Percentiles rank a stretch among this genome's conserved stretches.
phyloP scores from a whole-genome alignment of 352 stramenopile species.

The Aphanomyces invadans region DNA sequence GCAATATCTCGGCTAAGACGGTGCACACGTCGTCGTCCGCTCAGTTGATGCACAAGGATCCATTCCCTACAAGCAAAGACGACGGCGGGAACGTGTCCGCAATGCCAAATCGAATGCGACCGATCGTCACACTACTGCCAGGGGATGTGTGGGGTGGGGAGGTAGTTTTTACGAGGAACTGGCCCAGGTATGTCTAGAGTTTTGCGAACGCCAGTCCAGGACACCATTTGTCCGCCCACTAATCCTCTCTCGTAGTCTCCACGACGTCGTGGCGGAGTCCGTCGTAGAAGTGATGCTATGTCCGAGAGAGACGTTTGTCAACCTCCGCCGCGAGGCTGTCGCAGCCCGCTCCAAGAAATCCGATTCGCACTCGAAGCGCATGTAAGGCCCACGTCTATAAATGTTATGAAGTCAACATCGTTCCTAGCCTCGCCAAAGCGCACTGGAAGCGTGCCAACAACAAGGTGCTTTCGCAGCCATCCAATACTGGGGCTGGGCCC shows the following conservation, averaged over 20 bases:
- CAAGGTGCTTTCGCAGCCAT: no score
- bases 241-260: not conserved
- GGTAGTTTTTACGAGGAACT: not conserved
- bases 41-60: not conserved
- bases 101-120: not conserved
- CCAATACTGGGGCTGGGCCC: no score
- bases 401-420: not conserved
- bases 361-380: constrained; percentile 8
- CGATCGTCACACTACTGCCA: constrained; percentile 6
- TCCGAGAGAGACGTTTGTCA: not conserved
- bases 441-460: constrained; percentile 22
- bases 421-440: constrained; percentile 21
- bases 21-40: not conserved
- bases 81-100: not conserved
- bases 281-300: not conserved
- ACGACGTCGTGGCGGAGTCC: constrained; percentile 12
- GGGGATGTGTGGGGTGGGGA: constrained; percentile 21
- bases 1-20: no score
- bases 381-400: not conserved
- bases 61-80: not conserved
- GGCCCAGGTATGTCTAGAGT: not conserved
- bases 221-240: no score
- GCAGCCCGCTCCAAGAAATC: not conserved
- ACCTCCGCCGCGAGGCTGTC: not conserved
- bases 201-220: no score